Base-by-base conservation (phyloP, 2,329 filamentous ascomycete species). In the Aureobasidium sp. region DNA sequence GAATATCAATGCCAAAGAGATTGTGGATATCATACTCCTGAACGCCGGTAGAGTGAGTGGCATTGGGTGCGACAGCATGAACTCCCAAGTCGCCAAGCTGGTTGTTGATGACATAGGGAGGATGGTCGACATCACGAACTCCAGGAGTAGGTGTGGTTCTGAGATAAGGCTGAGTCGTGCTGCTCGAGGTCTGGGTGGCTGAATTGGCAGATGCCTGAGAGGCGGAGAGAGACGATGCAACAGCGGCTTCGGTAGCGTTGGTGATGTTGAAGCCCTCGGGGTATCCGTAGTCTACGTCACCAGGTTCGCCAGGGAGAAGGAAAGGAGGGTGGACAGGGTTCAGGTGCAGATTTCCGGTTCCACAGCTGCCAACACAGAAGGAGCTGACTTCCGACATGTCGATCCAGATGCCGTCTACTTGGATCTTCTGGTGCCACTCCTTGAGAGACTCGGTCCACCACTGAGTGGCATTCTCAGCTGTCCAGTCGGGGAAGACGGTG, bases 1-100 rank as follows among this genome's bases (percentile, higher is more conserved):
- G 78, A 66, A 92, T 89, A 71, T 87, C 85, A 68, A 37, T 37
- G 34, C 34, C 34, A 13, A 81, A 93, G 1, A 94, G 75, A 69
- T 90, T 94, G 78, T 96, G 91, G 29, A 90, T 84, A 70, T 95
- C 90, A 70, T 96, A 96, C 70, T 95, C 88, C 44, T 84, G 72
- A 0, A 61, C 53, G 4, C 89, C 89, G 67, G 90, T 88, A 50
- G 83, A 78, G 69, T 94, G 89, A 2, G 87, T 91, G 0, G 90
- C 87, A 68, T 94, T 91, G 0, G 89, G 89, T 64, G 84, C 86
- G 29, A 92, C 80, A 1, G 89, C 88, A 68, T 90, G 85, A 2
- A 87, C 85, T 17, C 84, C 86, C 26, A 93, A 79, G 68, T 90
- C 88, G 17, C 87, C 88, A 47, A 88, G 81, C 44, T 85, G 82